phyloP scores from a whole-genome alignment of 768 basidiomycete species.

The Tubosaeta sp. region DNA sequence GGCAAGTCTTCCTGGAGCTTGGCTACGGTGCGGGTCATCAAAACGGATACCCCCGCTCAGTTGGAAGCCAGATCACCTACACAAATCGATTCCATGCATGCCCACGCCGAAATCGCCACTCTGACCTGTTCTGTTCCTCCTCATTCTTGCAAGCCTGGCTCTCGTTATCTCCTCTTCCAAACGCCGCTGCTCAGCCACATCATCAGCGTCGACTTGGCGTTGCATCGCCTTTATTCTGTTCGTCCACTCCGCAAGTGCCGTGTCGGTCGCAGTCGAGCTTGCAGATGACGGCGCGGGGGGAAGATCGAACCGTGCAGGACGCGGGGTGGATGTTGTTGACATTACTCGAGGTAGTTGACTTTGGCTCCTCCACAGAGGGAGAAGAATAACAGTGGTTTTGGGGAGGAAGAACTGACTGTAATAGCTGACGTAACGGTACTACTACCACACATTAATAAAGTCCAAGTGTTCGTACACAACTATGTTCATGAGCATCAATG shows the following conservation, averaged over 20 bases:
- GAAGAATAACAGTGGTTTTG: background rate
- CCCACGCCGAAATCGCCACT: constrained; percentile 38
- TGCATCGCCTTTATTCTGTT: constrained; percentile 77
- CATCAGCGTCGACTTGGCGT: constrained; percentile 75
- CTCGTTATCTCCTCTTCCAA: constrained; percentile 54
- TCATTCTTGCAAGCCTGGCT: constrained; percentile 43
- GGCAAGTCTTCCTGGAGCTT: constrained; percentile 18
- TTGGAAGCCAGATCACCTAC: constrained; percentile 22
- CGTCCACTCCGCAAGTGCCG: constrained; percentile 77
- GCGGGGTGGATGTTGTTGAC: constrained; percentile 29
- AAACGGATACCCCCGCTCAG: background rate
- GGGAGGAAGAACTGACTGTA: background rate
- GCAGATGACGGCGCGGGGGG: constrained; percentile 30
- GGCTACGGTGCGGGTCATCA: constrained; percentile 13
- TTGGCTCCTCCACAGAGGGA: background rate
- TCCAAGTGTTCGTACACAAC: background rate
- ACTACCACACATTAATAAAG: background rate
- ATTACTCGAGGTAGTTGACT: constrained; percentile 11
- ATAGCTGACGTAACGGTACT: constrained; percentile 19
- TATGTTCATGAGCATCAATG: background rate
- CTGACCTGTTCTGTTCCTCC: constrained; percentile 33
- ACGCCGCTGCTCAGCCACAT: constrained; percentile 69
- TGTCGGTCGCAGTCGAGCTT: constrained; percentile 39
- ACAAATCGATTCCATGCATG: constrained; percentile 31
- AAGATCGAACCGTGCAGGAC: constrained; percentile 33